Percentiles rank a stretch among this genome's conserved stretches.
Evolutionary conservation across 192 early-diverging fungal species (phyloP).

Genomic region (Helicostylum pulchrum): DNA sequence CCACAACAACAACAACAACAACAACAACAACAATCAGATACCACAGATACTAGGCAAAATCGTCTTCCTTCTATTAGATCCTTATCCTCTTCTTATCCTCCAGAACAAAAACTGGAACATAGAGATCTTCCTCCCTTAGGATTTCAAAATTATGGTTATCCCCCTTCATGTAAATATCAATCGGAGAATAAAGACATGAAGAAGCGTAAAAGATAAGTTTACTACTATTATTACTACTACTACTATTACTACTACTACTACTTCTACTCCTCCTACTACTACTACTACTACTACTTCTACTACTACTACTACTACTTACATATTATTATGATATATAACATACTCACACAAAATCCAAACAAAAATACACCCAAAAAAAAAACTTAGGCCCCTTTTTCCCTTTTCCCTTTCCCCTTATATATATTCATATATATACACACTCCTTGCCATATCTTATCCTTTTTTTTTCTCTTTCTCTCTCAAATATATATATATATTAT

Average conservation of each 20-base stretch:
- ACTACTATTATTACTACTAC: not conserved
- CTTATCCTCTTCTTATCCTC: conserved; percentile 9
- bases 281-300: not conserved
- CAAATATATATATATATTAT: too few relatives aligned
- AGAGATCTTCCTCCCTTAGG: conserved; percentile 20
- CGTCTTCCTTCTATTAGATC: conserved; percentile 26
- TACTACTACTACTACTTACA: not conserved
- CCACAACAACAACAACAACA: not conserved
- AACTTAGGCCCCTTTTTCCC: not conserved
- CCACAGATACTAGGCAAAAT: conserved; percentile 10
- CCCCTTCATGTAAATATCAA: conserved; percentile 1
- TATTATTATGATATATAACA: not conserved
- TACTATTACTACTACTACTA: not conserved
- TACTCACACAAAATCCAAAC: too few relatives aligned
- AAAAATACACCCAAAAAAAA: too few relatives aligned
- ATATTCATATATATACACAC: too few relatives aligned
- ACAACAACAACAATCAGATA: not conserved
- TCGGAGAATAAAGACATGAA: conserved; percentile 15
- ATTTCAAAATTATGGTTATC: conserved; percentile 1
- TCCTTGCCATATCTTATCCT: too few relatives aligned
- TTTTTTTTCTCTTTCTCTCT: too few relatives aligned
- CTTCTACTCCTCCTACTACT: not conserved
- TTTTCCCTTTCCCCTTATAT: not conserved
- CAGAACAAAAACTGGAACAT: conserved; percentile 7
- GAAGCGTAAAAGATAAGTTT: conserved; percentile 10